Conservation (phyloP, 2,329 filamentous ascomycete species). For the Gaeumannomyces tritici region DNA sequence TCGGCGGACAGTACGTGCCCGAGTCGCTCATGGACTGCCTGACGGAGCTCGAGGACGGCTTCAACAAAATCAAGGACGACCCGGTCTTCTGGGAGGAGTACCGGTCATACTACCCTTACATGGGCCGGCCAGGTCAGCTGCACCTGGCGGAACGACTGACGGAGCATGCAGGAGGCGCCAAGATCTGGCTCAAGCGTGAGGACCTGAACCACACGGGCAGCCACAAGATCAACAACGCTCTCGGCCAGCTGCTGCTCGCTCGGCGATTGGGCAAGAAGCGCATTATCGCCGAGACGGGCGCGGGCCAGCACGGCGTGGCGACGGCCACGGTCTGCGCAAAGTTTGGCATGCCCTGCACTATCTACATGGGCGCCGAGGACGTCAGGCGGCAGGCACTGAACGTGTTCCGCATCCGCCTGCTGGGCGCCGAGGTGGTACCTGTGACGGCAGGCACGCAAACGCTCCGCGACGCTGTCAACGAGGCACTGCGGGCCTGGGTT, state of each 20-base stretch:
- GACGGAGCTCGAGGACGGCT: conserved; percentile 80
- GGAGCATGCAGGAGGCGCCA: conserved; percentile 80
- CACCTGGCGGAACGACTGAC: conserved; percentile 85
- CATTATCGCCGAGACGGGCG: conserved; percentile 96
- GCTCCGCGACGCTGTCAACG: conserved; percentile 83
- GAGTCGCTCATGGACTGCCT: conserved; percentile 98
- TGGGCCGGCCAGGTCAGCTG: conserved; percentile 86
- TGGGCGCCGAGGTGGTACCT: conserved; percentile 85
- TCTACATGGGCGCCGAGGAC: conserved; percentile 98
- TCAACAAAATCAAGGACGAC: conserved; percentile 79
- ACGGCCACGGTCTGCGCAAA: conserved; percentile 97
- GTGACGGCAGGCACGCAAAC: conserved; percentile 85
- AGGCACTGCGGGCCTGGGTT: conserved; percentile 90
- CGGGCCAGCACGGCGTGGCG: conserved; percentile 94
- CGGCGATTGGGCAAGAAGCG: conserved; percentile 83
- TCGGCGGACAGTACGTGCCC: conserved; percentile 94
- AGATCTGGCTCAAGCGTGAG: conserved; percentile 96
- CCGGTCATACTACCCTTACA: conserved; percentile 91
- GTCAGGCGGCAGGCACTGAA: conserved; percentile 93
- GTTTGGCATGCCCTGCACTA: conserved; percentile 95
- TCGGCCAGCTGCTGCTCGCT: conserved; percentile 86
- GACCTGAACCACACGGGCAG: conserved; percentile 96
- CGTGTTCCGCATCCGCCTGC: conserved; percentile 95
- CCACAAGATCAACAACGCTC: conserved; percentile 98
- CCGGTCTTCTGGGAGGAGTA: conserved; percentile 96